These are phyloP conservation scores for Magnolia kwangsiensis DNA, from an alignment of 164 flowering plant genomes.

Conservation along the genomic window DNA sequence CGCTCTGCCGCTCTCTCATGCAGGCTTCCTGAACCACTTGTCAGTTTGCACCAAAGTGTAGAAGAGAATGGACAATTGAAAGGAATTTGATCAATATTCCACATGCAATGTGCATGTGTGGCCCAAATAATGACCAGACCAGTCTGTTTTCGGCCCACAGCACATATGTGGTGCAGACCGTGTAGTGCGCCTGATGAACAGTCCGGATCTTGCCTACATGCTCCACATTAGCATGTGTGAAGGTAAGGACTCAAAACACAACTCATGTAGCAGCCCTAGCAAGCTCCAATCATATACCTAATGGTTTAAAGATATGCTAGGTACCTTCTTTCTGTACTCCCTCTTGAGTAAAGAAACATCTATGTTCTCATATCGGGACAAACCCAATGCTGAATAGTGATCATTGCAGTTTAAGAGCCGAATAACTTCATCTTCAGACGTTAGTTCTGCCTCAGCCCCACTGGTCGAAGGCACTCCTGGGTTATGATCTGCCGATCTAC, in stretches of 20 bases:
- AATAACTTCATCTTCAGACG: constrained; percentile 88
- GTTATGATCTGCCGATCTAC: constrained; percentile 49
- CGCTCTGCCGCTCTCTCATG: too few relatives aligned
- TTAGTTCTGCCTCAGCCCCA: constrained; percentile 68
- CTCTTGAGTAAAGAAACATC: constrained; percentile 74
- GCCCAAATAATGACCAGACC: background rate
- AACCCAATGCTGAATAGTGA: constrained; percentile 87
- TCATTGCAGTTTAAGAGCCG: constrained; percentile 79
- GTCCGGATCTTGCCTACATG: background rate
- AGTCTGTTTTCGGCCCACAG: background rate
- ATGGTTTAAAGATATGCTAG: background rate
- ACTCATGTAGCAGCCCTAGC: background rate
- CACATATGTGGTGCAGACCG: background rate
- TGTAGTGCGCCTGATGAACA: background rate
- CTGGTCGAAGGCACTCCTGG: constrained; percentile 85
- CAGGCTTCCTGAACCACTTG: too few relatives aligned
- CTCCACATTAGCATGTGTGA: background rate
- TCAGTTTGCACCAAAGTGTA: too few relatives aligned
- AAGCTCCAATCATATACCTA: background rate
- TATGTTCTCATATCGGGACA: constrained; percentile 58
- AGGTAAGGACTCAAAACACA: background rate
- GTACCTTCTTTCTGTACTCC: constrained; percentile 88
- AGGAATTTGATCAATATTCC: background rate
- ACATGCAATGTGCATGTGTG: background rate
- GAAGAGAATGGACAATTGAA: too few relatives aligned